Evolutionary conservation across 345 rosid species (phyloP), one percentile per base, ranked within the genome.

Genomic region (Noccaea bulbosa): DNA sequence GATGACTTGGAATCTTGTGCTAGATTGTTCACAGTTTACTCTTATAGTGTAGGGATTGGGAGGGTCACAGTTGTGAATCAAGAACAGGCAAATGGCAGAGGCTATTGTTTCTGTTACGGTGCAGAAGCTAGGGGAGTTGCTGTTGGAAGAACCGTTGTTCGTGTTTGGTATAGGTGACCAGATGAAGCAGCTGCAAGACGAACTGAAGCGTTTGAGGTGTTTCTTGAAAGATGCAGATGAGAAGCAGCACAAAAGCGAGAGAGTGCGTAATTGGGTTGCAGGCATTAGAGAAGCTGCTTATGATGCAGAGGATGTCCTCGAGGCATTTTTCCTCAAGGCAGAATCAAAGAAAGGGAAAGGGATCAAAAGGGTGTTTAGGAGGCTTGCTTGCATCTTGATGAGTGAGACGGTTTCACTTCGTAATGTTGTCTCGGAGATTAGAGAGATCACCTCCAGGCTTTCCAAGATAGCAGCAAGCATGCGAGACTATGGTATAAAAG

Each of bases 161-260:
- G 52, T 68, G 50, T 37, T 35, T 1, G 77, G 66, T 38, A 47
- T 80, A 20, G 35, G 65, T 54, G 72, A 54, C 27, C 64, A 79
- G 24, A 56, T 69, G 45, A 34, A 67, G 54, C 68, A 70, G 69
- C 66, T 81, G 11, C 77, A 71, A 62, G 70, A 65, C 15, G 81
- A 82, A 16, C 55, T 79, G n/a, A 63, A 48, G 67, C 62, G 78
- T 30, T 37, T 82, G 71, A 75, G 59, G 4, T 77, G 76, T 60
- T 79, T 82, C 52, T 46, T 71, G 63, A 74, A 64, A 67, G 83
- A 82, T 48, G 79, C 78, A 6, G 79, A 74, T 50, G 73, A 70
- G 47, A 71, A 58, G 54, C 77, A 70, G 53, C 61, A 65, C 9
- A 67, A 33, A 33, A 77, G 77, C 12, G 73, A 79, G 62, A 67